Evolutionary conservation across 495 filamentous ascomycete species (phyloP).

Genomic region (Podospora pseudoanserina): DNA sequence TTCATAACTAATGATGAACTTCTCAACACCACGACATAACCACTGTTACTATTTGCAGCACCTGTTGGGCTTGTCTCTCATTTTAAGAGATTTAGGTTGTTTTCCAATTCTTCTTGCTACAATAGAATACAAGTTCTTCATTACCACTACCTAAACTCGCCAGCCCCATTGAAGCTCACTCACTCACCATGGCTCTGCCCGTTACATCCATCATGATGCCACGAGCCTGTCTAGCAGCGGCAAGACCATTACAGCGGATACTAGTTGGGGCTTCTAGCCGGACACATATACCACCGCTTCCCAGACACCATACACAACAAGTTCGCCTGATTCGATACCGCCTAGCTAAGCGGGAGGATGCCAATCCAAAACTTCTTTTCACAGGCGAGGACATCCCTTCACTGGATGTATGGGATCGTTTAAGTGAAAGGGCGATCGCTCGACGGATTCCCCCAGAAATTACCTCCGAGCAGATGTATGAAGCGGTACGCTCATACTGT

Average conservation of each 20-base stretch:
- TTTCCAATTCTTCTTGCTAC: not conserved
- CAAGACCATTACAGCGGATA: not conserved
- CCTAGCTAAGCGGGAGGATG: not conserved
- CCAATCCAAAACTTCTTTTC: not conserved
- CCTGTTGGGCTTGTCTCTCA: not conserved
- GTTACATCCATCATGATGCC: not conserved
- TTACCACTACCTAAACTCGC: not conserved
- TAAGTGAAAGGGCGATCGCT: not conserved
- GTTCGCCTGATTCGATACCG: not conserved
- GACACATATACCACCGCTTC: not conserved
- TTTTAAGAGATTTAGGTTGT: not conserved
- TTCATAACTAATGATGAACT: not conserved
- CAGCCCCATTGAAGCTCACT: not conserved
- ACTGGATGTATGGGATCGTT: not conserved
- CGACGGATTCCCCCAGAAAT: not conserved
- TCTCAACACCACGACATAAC: not conserved
- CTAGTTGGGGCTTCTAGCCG: not conserved
- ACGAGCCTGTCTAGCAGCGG: not conserved
- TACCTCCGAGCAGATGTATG: not conserved
- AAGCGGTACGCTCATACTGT: not conserved
- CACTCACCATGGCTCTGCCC: not conserved
- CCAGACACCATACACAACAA: not conserved
- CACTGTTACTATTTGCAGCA: not conserved
- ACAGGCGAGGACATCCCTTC: not conserved
- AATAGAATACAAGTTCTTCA: not conserved